Percentiles rank a stretch among this genome's conserved stretches.
phyloP scores from a whole-genome alignment of 108 stramenopile species.

The Conticribra guillardii region DNA sequence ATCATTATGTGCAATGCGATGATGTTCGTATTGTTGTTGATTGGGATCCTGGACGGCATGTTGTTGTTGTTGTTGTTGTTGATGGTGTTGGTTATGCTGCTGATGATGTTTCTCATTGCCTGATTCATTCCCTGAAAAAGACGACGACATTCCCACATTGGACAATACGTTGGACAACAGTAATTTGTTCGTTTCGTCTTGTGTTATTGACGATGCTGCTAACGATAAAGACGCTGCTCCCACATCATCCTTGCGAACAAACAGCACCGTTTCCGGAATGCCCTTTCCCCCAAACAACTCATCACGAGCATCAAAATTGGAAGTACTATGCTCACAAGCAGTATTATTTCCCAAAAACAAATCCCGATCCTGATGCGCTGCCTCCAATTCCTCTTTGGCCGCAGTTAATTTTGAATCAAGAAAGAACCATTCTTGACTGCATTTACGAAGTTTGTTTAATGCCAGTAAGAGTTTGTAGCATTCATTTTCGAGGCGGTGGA shows the following conservation, averaged over 20 bases:
- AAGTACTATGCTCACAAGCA: not conserved
- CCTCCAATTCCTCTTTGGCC: constrained; percentile 14
- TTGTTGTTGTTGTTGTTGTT: not conserved
- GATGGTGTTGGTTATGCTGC: no score
- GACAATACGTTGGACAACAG: no score
- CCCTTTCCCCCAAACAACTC: not conserved
- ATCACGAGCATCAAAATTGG: not conserved
- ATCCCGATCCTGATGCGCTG: constrained; percentile 6
- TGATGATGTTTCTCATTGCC: no score
- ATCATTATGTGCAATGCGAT: not conserved
- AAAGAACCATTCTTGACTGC: constrained; percentile 15
- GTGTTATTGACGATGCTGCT: not conserved
- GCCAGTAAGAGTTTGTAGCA: not conserved
- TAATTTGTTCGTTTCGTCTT: not conserved
- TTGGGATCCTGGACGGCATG: not conserved
- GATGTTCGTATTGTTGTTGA: not conserved
- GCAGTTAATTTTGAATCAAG: constrained; percentile 17
- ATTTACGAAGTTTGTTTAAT: constrained; percentile 6
- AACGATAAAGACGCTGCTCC: not conserved
- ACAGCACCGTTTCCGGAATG: not conserved
- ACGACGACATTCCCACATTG: no score
- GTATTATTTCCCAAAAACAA: constrained; percentile 8
- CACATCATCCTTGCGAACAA: not conserved
- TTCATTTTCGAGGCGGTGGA: constrained; percentile 5
- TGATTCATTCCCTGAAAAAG: no score